Base-by-base conservation (phyloP, 1,139 yeast species). In the Blastobotrys arbuscula region DNA sequence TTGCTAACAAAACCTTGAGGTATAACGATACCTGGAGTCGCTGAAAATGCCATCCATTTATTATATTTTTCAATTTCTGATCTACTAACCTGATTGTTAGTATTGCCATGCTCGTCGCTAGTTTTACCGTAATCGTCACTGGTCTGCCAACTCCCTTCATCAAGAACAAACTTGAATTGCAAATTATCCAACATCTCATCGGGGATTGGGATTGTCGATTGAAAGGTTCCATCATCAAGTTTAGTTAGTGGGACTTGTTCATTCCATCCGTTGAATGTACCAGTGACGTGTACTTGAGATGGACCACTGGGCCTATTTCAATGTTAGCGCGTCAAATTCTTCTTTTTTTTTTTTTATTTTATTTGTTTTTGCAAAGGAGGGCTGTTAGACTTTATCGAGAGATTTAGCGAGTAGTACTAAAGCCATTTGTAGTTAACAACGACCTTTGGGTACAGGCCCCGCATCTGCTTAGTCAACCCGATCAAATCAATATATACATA, bases 251-350 rank as follows among this genome's bases (percentile, higher is more conserved):
- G 78, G 50, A 77, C 70, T 0, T 79, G 65, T 55, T 82, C 76
- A 39, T 77, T 64, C 95, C 95, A 85, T 59, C 80, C 70, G 64
- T 84, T 92, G 65, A 85, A 84, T 44, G 82, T 75, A 54, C 95
- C 95, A 26, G 92, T 83, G 52, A 85, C 81, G 53, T 78, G 71
- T 49, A 85, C 92, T 42, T 79, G 79, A 43, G 72, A 53, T n/a
- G 92, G 88, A 53, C 92, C 90, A 30, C 77, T 66, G 34, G 90
- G 90, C 90, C 89, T 78, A 34, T 35, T 13, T 13, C 9, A 39
- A 5, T 38, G 7, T 21, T 18, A 12, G 7, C n/a, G 8, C 12
- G 6, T 36, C 12, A 18, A n/a, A 15, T 19, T 7, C 23, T 24
- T 37, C 13, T 18, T 19, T 5, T 34, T 34, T 12, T 4, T 19